A percentile compares a stretch with the other conserved stretches of the same genome.
Evolutionary conservation across 2,329 filamentous ascomycete species (phyloP).

Genomic region (Aspergillus sp.): DNA sequence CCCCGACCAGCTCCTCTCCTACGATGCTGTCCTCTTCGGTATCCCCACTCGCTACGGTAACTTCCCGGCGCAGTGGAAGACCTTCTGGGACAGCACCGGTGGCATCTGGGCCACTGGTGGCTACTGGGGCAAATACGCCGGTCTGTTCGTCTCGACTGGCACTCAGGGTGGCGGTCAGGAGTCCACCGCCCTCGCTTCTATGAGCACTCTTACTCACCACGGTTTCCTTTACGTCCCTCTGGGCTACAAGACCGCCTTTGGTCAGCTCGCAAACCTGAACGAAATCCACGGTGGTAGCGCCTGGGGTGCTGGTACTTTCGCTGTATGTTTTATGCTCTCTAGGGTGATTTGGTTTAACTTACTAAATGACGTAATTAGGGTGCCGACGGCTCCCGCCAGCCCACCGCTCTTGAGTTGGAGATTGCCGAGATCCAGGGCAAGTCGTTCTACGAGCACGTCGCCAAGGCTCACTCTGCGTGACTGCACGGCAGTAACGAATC

Average conservation of each 20-base stretch:
- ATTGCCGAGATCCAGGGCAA: slow-evolving; percentile 77
- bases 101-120: slow-evolving; percentile 70
- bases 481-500: slow-evolving; percentile 55
- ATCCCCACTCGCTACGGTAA: slow-evolving; percentile 96
- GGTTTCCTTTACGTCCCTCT: slow-evolving; percentile 95
- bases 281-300: slow-evolving; percentile 81
- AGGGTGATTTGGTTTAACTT: not conserved
- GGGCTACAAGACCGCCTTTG: slow-evolving; percentile 77
- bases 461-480: slow-evolving; percentile 67
- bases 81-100: slow-evolving; percentile 77
- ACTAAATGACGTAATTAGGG: slow-evolving; percentile 28
- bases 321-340: slow-evolving; percentile 40
- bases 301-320: slow-evolving; percentile 92
- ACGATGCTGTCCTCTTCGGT: slow-evolving; percentile 85
- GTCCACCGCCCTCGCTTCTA: slow-evolving; percentile 66
- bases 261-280: slow-evolving; percentile 57
- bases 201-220: slow-evolving; percentile 86
- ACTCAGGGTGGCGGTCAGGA: slow-evolving; percentile 87
- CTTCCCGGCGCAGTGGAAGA: slow-evolving; percentile 94
- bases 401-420: slow-evolving; percentile 63
- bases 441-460: slow-evolving; percentile 68
- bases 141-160: slow-evolving; percentile 83
- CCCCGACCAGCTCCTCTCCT: slow-evolving; percentile 56
- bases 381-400: slow-evolving; percentile 75
- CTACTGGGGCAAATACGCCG: slow-evolving; percentile 81